Evolutionary conservation across 306 rosid genomes (phyloP).

Genomic region (Myrica gale): DNA sequence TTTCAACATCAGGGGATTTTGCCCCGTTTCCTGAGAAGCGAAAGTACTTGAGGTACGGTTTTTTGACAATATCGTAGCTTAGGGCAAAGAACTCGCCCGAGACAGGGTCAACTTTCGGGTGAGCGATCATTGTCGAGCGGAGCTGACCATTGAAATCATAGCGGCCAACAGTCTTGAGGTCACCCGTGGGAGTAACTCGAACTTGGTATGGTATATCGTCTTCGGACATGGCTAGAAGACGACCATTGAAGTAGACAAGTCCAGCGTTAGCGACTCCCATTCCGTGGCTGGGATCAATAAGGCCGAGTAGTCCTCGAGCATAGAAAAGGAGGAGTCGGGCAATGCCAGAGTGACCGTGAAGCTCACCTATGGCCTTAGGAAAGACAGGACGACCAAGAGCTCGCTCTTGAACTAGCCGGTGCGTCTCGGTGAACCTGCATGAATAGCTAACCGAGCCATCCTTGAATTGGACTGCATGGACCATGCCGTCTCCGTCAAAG

Average conservation of each 20-base stretch:
- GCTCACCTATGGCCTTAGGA: slow-evolving; percentile 95
- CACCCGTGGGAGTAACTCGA: slow-evolving; percentile 53
- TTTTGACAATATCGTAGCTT: slow-evolving; percentile 67
- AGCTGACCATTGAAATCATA: slow-evolving; percentile 62
- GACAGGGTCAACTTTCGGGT: slow-evolving; percentile 75
- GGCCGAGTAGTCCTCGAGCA: slow-evolving; percentile 57
- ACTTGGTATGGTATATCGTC: slow-evolving; percentile 85
- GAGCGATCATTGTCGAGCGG: slow-evolving; percentile 81
- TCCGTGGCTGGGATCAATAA: slow-evolving; percentile 68
- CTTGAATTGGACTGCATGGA: slow-evolving; percentile 67
- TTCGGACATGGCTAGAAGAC: slow-evolving; percentile 75
- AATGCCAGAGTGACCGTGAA: slow-evolving; percentile 93
- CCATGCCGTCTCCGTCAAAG: slow-evolving; percentile 99
- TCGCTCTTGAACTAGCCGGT: slow-evolving; percentile 65
- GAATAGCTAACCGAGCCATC: slow-evolving; percentile 60
- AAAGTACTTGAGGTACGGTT: slow-evolving; percentile 82
- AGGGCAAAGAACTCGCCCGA: slow-evolving; percentile 62
- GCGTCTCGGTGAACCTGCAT: slow-evolving; percentile 82
- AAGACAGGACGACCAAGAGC: slow-evolving; percentile 69
- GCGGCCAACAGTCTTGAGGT: slow-evolving; percentile 69
- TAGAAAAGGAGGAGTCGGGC: slow-evolving; percentile 77
- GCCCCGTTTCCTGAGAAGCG: slow-evolving; percentile 49
- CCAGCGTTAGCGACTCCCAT: slow-evolving; percentile 98
- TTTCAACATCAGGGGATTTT: slow-evolving; percentile 72
- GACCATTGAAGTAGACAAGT: slow-evolving; percentile 66